Evolutionary conservation across 1,284 basidiomycete genomes (phyloP).

Genomic region (Irpex rosettiformis): DNA sequence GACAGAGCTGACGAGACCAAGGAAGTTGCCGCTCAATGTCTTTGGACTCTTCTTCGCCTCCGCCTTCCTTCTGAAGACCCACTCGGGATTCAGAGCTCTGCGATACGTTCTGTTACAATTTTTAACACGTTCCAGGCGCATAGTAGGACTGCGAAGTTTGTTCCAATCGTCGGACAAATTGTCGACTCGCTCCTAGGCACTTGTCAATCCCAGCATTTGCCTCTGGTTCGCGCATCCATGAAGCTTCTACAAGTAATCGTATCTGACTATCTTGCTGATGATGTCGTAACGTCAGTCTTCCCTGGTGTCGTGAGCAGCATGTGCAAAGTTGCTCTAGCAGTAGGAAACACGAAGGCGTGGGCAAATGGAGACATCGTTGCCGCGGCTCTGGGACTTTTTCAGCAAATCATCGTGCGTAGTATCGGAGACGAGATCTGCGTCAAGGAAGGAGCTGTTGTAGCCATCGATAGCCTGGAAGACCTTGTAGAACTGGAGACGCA

Average conservation of each 20-base stretch:
- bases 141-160: constrained; percentile 47
- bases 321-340: constrained; percentile 63
- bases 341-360: constrained; percentile 50
- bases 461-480: constrained; percentile 59
- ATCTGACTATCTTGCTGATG: constrained; percentile 55
- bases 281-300: constrained; percentile 69
- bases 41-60: constrained; percentile 54
- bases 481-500: constrained; percentile 36
- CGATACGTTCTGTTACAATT: constrained; percentile 28
- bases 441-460: constrained; percentile 54
- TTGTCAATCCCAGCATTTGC: constrained; percentile 50
- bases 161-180: constrained; percentile 82
- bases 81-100: constrained; percentile 19
- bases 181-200: constrained; percentile 65
- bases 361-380: constrained; percentile 62
- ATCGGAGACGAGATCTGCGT: constrained; percentile 65
- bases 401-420: constrained; percentile 50
- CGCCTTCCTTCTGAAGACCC: constrained; percentile 38
- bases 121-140: constrained; percentile 44
- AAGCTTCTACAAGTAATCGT: constrained; percentile 57
- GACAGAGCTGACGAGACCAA: constrained; percentile 77
- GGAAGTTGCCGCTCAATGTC: constrained; percentile 54
- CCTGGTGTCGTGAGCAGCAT: constrained; percentile 80
- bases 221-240: constrained; percentile 65
- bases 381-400: constrained; percentile 54